phyloP scores from a whole-genome alignment of 495 filamentous ascomycete species.

The Tuber microsphaerosporum region DNA sequence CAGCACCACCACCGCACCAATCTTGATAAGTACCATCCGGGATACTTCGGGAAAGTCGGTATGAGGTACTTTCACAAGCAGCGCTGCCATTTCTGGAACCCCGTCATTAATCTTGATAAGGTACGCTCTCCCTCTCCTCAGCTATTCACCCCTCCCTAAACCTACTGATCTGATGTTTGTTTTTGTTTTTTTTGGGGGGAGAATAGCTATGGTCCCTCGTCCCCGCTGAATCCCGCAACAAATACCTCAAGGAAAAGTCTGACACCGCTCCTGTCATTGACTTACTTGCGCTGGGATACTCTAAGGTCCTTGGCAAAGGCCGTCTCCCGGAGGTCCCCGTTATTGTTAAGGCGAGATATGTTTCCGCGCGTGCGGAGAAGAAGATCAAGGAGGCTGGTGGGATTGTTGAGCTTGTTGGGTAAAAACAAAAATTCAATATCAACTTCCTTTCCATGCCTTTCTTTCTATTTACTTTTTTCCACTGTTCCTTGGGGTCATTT shows the following conservation, averaged over 20 bases:
- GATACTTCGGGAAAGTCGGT: constrained; percentile 97
- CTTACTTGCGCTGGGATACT: constrained; percentile 83
- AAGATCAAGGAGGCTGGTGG: constrained; percentile 94
- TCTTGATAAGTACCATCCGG: constrained; percentile 88
- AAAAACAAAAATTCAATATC: constrained; percentile 41
- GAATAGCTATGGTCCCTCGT: constrained; percentile 71
- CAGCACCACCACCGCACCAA: constrained; percentile 93
- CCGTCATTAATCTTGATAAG: constrained; percentile 85
- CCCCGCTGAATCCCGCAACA: constrained; percentile 62
- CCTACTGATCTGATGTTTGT: constrained; percentile 6
- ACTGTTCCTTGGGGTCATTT: not conserved
- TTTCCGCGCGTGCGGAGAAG: constrained; percentile 80
- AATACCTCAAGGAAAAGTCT: constrained; percentile 57
- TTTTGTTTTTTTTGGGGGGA: no score
- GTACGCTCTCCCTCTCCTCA: constrained; percentile 45
- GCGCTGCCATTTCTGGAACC: constrained; percentile 86
- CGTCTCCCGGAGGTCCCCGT: constrained; percentile 75
- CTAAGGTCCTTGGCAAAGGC: constrained; percentile 90
- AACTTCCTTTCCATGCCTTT: constrained; percentile 5
- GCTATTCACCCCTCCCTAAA: not conserved
- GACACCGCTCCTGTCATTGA: constrained; percentile 88
- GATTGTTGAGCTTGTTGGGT: constrained; percentile 85
- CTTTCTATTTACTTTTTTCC: constrained; percentile 2
- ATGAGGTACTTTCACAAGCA: constrained; percentile 94
- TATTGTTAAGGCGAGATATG: constrained; percentile 79